Conservation (phyloP, 176 grass and related monocot species). For the Aegilops sharonensis region DNA sequence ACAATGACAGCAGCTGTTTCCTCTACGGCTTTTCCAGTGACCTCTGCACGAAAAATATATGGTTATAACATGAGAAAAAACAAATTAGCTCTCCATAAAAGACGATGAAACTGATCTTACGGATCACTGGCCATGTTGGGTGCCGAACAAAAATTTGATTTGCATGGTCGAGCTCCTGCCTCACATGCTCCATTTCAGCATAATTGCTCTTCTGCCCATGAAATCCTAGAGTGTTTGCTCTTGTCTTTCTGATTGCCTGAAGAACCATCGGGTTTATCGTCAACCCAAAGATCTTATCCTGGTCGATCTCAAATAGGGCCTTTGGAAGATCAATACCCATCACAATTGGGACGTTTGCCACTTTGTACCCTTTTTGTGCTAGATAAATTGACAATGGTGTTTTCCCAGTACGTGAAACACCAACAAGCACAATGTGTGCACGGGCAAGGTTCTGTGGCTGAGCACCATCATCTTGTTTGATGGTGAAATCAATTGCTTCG, state of each 20-base stretch:
- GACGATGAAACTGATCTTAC: slow-evolving; percentile 44
- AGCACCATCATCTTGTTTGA: slow-evolving; percentile 98
- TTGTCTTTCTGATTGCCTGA: slow-evolving; percentile 83
- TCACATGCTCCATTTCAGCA: slow-evolving; percentile 92
- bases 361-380: slow-evolving; percentile 96
- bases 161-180: slow-evolving; percentile 63
- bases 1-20: slow-evolving; percentile 93
- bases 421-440: slow-evolving; percentile 78
- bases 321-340: slow-evolving; percentile 86
- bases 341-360: slow-evolving; percentile 89
- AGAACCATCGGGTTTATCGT: slow-evolving; percentile 78
- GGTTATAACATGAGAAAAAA: slow-evolving; percentile 16
- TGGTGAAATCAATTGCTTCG: slow-evolving; percentile 94
- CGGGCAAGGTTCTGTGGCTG: slow-evolving; percentile 72
- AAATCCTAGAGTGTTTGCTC: slow-evolving; percentile 84
- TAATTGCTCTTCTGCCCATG: slow-evolving; percentile 64
- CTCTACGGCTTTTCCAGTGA: slow-evolving; percentile 97
- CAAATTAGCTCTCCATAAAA: background rate
- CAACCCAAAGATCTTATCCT: slow-evolving; percentile 85
- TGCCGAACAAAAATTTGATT: slow-evolving; percentile 64
- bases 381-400: slow-evolving; percentile 95
- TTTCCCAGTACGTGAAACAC: slow-evolving; percentile 96
- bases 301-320: slow-evolving; percentile 65
- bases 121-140: slow-evolving; percentile 88
- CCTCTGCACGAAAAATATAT: slow-evolving; percentile 48